These are phyloP conservation scores for Colletotrichum brevisporum DNA, from an alignment of 2,329 filamentous ascomycete genomes.

Conservation along the genomic window DNA sequence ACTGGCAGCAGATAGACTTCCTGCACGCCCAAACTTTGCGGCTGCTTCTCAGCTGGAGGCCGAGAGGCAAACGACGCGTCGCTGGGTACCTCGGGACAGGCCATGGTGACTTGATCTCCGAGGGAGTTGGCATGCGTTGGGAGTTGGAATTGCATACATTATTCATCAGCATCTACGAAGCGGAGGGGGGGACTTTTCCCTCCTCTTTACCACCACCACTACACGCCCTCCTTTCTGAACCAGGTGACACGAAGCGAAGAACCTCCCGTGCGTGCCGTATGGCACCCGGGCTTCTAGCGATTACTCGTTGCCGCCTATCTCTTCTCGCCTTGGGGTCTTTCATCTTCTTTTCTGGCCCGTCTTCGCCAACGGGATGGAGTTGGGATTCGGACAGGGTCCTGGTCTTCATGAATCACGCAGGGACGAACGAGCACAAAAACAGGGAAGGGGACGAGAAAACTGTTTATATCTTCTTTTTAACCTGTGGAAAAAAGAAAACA, in stretches of 20 bases:
- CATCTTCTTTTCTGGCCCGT: conserved; percentile 11
- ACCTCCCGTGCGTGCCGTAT: no score
- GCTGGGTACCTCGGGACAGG: conserved; percentile 13
- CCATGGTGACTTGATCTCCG: conserved; percentile 29
- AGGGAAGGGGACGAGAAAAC: no score
- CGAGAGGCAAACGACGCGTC: neutral
- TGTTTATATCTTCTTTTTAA: neutral
- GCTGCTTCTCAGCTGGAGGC: neutral
- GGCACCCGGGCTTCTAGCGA: neutral
- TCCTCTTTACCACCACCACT: neutral
- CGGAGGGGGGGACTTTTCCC: neutral
- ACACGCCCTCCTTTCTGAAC: neutral
- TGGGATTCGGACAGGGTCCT: conserved; percentile 35
- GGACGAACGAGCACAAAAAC: conserved; percentile 2
- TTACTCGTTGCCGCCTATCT: neutral
- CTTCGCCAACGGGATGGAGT: conserved; percentile 30
- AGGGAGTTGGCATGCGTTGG: neutral
- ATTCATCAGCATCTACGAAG: conserved; percentile 12
- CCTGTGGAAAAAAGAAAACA: neutral
- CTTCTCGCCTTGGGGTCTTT: neutral
- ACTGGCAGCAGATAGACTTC: conserved; percentile 50
- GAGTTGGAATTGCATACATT: conserved; percentile 32
- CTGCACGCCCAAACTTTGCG: neutral
- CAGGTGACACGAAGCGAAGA: no score
- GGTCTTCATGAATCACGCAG: conserved; percentile 35